Base-by-base conservation (phyloP, 805 yeast genomes). In the Saccharomycopsis sp. region DNA sequence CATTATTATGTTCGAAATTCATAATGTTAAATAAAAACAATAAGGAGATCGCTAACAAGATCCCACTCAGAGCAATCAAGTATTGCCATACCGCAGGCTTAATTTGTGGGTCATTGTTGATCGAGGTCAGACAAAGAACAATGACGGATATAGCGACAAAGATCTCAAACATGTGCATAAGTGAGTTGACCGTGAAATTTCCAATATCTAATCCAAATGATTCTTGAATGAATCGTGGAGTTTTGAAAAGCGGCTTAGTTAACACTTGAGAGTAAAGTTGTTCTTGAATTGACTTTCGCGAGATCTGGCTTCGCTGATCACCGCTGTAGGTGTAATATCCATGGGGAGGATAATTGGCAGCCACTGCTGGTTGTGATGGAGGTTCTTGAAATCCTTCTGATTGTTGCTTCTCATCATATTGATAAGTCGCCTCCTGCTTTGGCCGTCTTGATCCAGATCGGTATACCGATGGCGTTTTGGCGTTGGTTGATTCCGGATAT, bases 1-100 rank as follows among this genome's bases (percentile, higher is more conserved):
- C 72, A 45, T 66, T 66, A 43, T 68, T 51, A 42, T 53, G 59
- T 42, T 66, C 72, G 44, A 63, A 68, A 43, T 61, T 62, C 41
- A 68, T 58, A n/a, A 65, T 47, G n/a, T 59, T 60, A 16, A 61
- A 56, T 22, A 68, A 55, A 48, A 68, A 66, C 26, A 66, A 49
- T 2, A 67, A 40, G 2, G 71, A 59, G 9, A 64, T 59, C 2
- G 58, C 54, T 3, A 66, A 51, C 9, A 68, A 57, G 31, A 68
- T 53, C 3, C 60, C 53, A 3, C 64, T 60, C 44, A 61, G 62
- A 1, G 70, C 67, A 27, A 69, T 62, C 48, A 68, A 61, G 47
- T 60, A 69, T 27, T 59, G 42, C 56, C 67, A 69, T 2, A 65
- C 54, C 1, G 62, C 59, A 3, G 41, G 42, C 11, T 54, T 45